A percentile compares a stretch with the other conserved stretches of the same genome.
phyloP scores from a whole-genome alignment of 441 rosid species.

The Codiaeum variegatum region DNA sequence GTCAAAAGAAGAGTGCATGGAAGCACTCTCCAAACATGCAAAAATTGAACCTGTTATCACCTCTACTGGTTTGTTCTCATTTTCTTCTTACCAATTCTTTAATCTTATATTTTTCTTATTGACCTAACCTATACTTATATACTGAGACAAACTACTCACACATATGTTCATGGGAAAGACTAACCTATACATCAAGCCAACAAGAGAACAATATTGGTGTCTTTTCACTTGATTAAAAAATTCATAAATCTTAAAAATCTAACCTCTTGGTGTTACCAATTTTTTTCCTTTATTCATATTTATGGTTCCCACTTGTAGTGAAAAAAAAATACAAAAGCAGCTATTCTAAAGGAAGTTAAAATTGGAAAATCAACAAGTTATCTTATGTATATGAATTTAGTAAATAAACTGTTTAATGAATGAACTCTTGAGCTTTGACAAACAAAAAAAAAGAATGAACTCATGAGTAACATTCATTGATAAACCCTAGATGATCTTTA shows the following conservation, averaged over 20 bases:
- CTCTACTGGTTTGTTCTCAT: slow-evolving; percentile 60
- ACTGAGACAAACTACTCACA: too few relatives aligned
- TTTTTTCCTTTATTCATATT: too few relatives aligned
- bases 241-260: too few relatives aligned
- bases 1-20: slow-evolving; percentile 94
- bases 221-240: too few relatives aligned
- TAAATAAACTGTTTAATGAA: not conserved
- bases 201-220: too few relatives aligned
- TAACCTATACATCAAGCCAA: too few relatives aligned
- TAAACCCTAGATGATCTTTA: slow-evolving; percentile 11
- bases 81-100: not conserved
- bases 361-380: not conserved
- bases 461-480: not conserved
- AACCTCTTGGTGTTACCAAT: too few relatives aligned
- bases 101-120: not conserved
- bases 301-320: not conserved
- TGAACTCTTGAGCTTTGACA: not conserved
- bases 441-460: too few relatives aligned
- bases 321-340: not conserved
- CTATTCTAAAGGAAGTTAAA: not conserved
- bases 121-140: not conserved
- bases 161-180: too few relatives aligned
- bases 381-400: not conserved
- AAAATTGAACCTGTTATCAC: slow-evolving; percentile 89
- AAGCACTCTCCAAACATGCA: slow-evolving; percentile 91